Conservation (phyloP, 495 filamentous ascomycete genomes). For the Aspergillus panamensis region DNA sequence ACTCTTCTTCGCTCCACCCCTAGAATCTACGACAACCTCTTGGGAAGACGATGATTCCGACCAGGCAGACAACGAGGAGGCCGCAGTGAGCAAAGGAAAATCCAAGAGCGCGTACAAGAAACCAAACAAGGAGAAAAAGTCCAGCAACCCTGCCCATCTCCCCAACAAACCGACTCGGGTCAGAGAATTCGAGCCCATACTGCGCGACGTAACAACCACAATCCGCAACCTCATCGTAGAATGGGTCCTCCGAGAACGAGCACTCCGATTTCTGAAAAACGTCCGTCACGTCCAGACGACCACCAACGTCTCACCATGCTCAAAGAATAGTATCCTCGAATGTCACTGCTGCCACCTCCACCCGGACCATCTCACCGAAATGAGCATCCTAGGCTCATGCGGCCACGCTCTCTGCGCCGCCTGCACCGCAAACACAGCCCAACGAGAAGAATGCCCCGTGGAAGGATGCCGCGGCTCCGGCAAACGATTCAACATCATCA, state of each 20-base stretch:
- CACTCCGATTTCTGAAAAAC: slow-evolving; percentile 30
- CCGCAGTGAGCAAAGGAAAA: neutral
- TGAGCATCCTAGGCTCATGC: slow-evolving; percentile 45
- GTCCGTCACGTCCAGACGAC: slow-evolving; percentile 27
- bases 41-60: neutral
- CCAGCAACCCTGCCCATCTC: neutral
- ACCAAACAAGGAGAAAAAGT: neutral
- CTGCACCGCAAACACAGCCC: slow-evolving; percentile 26
- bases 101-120: neutral
- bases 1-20: slow-evolving; percentile 19
- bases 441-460: slow-evolving; percentile 28
- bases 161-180: slow-evolving; percentile 13
- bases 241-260: slow-evolving; percentile 29
- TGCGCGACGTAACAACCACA: slow-evolving; percentile 24
- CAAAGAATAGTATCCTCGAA: slow-evolving; percentile 1
- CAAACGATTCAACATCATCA: slow-evolving; percentile 32
- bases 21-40: neutral
- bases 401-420: slow-evolving; percentile 48
- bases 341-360: slow-evolving; percentile 33
- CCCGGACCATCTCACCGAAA: slow-evolving; percentile 6
- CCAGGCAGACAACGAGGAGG: neutral
- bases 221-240: slow-evolving; percentile 29
- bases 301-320: neutral
- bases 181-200: slow-evolving; percentile 16
- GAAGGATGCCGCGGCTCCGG: slow-evolving; percentile 31